Percentiles rank a stretch among this genome's conserved stretches.
Evolutionary conservation across 495 filamentous ascomycete species (phyloP).

Genomic region (Articulospora tetracladia): DNA sequence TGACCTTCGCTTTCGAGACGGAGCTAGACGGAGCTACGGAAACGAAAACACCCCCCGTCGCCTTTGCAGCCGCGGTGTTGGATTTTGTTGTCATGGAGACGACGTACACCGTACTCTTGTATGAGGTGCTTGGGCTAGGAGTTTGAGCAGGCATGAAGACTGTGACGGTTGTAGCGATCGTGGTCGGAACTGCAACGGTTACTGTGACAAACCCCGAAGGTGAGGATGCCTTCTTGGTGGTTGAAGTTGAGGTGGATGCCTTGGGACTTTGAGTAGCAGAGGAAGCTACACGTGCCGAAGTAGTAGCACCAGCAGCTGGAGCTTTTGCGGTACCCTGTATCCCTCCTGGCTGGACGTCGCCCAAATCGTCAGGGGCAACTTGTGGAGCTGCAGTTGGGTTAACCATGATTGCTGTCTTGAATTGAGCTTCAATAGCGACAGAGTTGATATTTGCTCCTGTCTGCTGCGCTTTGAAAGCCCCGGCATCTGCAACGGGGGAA

Average conservation of each 20-base stretch:
- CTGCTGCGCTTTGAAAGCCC: not conserved
- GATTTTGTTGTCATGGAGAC: not conserved
- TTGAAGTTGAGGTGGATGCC: not conserved
- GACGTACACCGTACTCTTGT: not conserved
- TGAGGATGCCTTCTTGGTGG: not conserved
- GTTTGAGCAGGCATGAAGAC: not conserved
- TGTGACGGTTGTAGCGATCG: not conserved
- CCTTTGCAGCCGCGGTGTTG: not conserved
- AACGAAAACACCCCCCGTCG: not conserved
- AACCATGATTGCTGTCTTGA: slow-evolving; percentile 25
- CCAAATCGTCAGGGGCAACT: not conserved
- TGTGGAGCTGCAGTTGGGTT: slow-evolving; percentile 9
- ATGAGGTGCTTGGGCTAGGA: no score
- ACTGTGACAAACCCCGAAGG: slow-evolving; percentile 8
- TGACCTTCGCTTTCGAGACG: not conserved
- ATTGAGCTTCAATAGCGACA: slow-evolving; percentile 35
- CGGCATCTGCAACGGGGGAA: slow-evolving; percentile 26
- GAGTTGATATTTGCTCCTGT: slow-evolving; percentile 26
- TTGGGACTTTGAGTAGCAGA: not conserved
- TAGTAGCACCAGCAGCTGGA: not conserved
- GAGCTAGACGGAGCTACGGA: not conserved
- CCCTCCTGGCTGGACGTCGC: not conserved
- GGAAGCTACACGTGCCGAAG: not conserved
- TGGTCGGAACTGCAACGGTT: not conserved
- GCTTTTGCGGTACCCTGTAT: no score